These are phyloP conservation scores for Prunus dulcis DNA, from an alignment of 306 rosid species.

Conservation along the genomic window DNA sequence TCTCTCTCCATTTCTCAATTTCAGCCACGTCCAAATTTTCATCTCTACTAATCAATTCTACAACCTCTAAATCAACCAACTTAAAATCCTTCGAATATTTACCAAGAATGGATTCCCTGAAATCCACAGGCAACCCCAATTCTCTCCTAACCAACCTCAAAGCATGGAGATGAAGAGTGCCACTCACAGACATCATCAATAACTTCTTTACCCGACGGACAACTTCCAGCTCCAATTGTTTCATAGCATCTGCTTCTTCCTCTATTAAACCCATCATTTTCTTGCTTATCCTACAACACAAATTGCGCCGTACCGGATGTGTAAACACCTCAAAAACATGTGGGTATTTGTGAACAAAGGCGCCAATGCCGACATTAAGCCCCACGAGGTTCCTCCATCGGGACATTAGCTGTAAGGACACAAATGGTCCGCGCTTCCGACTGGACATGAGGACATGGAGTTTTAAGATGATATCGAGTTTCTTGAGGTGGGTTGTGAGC, in stretches of 20 bases:
- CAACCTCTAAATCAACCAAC: constrained; percentile 57
- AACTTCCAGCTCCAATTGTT: constrained; percentile 42
- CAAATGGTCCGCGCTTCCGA: constrained; percentile 60
- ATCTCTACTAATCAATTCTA: constrained; percentile 47
- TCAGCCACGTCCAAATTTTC: constrained; percentile 39
- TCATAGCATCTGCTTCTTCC: constrained; percentile 42
- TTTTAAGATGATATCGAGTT: constrained; percentile 43
- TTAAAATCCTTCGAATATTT: constrained; percentile 45
- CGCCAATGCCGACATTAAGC: constrained; percentile 43
- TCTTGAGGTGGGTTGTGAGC: constrained; percentile 37
- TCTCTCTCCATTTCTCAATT: constrained; percentile 67
- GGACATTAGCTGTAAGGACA: constrained; percentile 64
- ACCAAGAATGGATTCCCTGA: constrained; percentile 59
- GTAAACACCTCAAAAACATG: constrained; percentile 65
- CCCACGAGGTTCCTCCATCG: constrained; percentile 59
- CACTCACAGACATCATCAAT: constrained; percentile 55
- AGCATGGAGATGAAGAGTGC: constrained; percentile 58
- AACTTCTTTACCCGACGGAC: constrained; percentile 59
- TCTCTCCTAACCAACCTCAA: constrained; percentile 68
- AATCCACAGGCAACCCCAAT: constrained; percentile 69
- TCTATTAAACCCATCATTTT: constrained; percentile 38
- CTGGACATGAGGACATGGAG: constrained; percentile 42
- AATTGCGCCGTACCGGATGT: constrained; percentile 50
- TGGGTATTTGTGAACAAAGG: constrained; percentile 53
- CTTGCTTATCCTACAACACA: constrained; percentile 50